phyloP scores from a whole-genome alignment of 768 basidiomycete genomes.

The Mycena sanguinolenta region DNA sequence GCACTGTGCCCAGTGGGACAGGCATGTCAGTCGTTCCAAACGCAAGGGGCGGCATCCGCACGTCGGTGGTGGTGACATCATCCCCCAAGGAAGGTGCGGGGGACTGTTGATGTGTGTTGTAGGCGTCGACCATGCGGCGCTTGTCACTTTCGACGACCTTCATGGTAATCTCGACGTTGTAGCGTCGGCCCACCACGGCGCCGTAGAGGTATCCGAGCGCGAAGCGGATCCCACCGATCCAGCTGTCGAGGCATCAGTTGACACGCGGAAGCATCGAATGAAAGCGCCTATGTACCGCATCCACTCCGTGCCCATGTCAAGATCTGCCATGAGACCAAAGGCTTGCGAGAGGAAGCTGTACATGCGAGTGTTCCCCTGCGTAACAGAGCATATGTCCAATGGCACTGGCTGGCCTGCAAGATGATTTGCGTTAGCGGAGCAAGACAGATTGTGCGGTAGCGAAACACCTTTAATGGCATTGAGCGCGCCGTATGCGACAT shows the following conservation, averaged over 20 bases:
- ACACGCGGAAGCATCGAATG: conserved; percentile 75
- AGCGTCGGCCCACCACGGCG: conserved; percentile 2
- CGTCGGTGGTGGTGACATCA: conserved; percentile 12
- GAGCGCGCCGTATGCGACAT: no score
- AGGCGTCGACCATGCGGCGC: conserved; percentile 70
- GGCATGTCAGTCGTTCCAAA: conserved; percentile 51
- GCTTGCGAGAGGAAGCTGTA: conserved; percentile 90
- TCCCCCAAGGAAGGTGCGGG: no score
- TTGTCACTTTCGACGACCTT: conserved; percentile 82
- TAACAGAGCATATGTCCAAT: conserved; percentile 82
- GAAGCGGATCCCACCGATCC: not conserved
- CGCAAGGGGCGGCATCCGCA: conserved; percentile 49
- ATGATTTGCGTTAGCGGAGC: conserved; percentile 5
- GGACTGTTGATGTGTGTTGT: no score
- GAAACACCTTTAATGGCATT: conserved; percentile 90
- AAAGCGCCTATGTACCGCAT: conserved; percentile 92
- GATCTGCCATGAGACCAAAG: conserved; percentile 85
- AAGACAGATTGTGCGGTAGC: conserved; percentile 12
- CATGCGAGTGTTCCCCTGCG: conserved; percentile 70
- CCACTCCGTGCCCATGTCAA: conserved; percentile 87
- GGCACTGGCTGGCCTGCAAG: conserved; percentile 76
- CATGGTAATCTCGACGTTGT: conserved; percentile 76
- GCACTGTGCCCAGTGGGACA: conserved; percentile 29
- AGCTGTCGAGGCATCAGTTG: no score
- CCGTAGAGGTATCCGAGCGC: conserved; percentile 2